Evolutionary conservation across 2,329 filamentous ascomycete genomes (phyloP).

Genomic region (Cercospora zeae-maydis): DNA sequence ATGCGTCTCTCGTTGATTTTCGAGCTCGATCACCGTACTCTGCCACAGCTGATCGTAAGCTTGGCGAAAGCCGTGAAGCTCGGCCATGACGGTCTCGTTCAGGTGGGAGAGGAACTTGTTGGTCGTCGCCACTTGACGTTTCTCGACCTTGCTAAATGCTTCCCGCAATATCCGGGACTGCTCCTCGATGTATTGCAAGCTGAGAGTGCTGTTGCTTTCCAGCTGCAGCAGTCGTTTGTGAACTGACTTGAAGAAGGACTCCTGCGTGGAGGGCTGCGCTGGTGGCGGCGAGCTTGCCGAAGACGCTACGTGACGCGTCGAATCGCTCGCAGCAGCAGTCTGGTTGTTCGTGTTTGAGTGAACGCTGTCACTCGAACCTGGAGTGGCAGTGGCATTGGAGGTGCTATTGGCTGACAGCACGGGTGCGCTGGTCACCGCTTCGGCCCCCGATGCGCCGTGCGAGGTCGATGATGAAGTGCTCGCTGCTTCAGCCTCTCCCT

Average conservation of each 20-base stretch:
- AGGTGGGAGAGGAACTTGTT: conserved; percentile 75
- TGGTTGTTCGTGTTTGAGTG: background rate
- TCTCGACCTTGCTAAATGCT: conserved; percentile 80
- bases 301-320: conserved; percentile 8
- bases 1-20: conserved; percentile 80
- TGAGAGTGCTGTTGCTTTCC: conserved; percentile 88
- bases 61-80: conserved; percentile 71
- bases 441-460: background rate
- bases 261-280: conserved; percentile 77
- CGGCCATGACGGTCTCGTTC: conserved; percentile 81
- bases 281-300: conserved; percentile 34
- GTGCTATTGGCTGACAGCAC: background rate
- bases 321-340: conserved; percentile 5
- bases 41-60: conserved; percentile 98
- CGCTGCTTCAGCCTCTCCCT: background rate
- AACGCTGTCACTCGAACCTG: background rate
- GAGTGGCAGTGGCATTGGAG: background rate
- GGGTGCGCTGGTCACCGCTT: background rate
- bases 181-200: conserved; percentile 92
- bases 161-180: conserved; percentile 88
- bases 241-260: conserved; percentile 96
- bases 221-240: conserved; percentile 88
- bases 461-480: background rate
- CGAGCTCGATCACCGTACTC: conserved; percentile 85
- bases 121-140: conserved; percentile 79